Percentiles rank a stretch among this genome's conserved stretches.
Evolutionary conservation across 129 eudicot species (phyloP).

Genomic region (Lactuca saligna): DNA sequence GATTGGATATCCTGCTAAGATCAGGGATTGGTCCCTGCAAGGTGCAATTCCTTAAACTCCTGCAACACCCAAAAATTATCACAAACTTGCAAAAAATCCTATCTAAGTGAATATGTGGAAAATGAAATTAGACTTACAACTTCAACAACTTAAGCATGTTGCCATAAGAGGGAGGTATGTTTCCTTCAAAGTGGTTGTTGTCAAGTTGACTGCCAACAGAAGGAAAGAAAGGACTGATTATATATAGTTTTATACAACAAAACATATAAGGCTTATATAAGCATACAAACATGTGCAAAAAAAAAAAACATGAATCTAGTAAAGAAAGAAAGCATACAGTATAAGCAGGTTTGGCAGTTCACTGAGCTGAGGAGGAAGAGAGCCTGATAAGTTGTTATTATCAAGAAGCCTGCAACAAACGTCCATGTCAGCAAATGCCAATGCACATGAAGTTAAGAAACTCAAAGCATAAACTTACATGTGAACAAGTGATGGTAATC

Average conservation of each 20-base stretch:
- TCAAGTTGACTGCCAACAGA: constrained; percentile 82
- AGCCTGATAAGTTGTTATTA: constrained; percentile 83
- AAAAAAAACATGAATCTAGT: background rate
- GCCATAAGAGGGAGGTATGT: constrained; percentile 62
- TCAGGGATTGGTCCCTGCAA: constrained; percentile 80
- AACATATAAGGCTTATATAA: background rate
- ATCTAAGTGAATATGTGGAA: background rate
- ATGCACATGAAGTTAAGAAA: background rate
- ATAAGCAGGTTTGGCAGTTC: constrained; percentile 54
- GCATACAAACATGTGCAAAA: constrained; percentile 3
- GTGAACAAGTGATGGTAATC: constrained; percentile 72
- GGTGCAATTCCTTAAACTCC: constrained; percentile 92
- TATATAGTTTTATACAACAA: background rate
- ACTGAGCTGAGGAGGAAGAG: constrained; percentile 76
- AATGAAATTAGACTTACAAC: constrained; percentile 58
- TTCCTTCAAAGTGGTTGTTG: constrained; percentile 77
- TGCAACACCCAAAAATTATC: constrained; percentile 34
- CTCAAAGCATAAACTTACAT: constrained; percentile 55
- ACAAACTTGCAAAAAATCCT: background rate
- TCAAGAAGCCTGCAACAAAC: constrained; percentile 69
- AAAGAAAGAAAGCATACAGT: constrained; percentile 54
- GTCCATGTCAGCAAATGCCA: constrained; percentile 19
- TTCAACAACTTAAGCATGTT: constrained; percentile 68
- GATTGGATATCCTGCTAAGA: constrained; percentile 57
- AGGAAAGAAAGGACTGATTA: constrained; percentile 9